These are phyloP conservation scores for Bacterosira constricta DNA, from an alignment of 108 stramenopile genomes.

Conservation along the genomic window DNA sequence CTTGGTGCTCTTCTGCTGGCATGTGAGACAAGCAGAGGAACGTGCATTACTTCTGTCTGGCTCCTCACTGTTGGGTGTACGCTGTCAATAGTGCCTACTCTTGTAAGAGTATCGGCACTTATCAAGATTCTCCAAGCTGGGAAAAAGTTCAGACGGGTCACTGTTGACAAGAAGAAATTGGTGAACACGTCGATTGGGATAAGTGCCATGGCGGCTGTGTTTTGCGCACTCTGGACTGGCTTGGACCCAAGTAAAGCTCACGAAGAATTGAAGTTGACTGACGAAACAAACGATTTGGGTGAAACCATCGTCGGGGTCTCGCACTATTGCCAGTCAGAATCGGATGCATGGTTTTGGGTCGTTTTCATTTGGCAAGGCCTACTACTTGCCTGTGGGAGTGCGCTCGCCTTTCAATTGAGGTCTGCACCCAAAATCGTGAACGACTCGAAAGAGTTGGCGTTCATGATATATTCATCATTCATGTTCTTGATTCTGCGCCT, in stretches of 20 bases:
- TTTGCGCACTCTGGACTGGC: conserved; percentile 3
- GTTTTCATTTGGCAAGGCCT: not conserved
- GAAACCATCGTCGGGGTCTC: not conserved
- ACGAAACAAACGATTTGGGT: not conserved
- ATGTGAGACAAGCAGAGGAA: not conserved
- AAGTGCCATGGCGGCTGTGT: conserved; percentile 16
- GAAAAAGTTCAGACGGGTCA: conserved; percentile 38
- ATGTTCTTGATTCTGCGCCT: not conserved
- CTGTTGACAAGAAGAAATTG: conserved; percentile 18
- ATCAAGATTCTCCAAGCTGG: conserved; percentile 16
- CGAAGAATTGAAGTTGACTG: not conserved
- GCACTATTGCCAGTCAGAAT: not conserved
- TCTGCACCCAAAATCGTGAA: not conserved
- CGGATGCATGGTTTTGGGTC: not conserved
- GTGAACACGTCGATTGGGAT: conserved; percentile 20
- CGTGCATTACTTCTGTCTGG: conserved; percentile 42
- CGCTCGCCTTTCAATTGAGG: conserved; percentile 11
- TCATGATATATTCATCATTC: conserved; percentile 1
- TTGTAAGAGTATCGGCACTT: conserved; percentile 50
- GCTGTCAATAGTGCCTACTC: conserved; percentile 38
- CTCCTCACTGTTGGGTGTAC: conserved; percentile 48
- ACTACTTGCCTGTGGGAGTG: not conserved
- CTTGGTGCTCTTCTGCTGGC: conserved; percentile 25
- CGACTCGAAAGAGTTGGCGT: conserved; percentile 2
- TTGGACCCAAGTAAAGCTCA: not conserved